A percentile compares a stretch with the other conserved stretches of the same genome.
phyloP scores from a whole-genome alignment of 2,329 filamentous ascomycete genomes.

The Knufia petricola region DNA sequence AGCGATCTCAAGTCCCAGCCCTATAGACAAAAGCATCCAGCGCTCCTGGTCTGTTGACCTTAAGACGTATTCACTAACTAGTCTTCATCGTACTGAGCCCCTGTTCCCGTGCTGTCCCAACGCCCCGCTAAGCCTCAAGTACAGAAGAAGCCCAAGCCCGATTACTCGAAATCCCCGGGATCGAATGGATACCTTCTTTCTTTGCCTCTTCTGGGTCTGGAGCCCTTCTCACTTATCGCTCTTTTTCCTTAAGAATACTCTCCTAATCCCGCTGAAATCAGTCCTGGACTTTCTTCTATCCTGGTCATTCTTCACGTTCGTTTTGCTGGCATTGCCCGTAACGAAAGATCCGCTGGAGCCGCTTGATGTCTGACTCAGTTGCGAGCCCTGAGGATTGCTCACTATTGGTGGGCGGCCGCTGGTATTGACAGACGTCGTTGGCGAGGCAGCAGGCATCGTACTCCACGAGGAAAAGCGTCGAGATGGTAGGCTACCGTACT shows the following conservation, averaged over 20 bases:
- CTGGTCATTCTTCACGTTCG: neutral
- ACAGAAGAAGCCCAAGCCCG: too few relatives aligned
- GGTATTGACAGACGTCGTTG: conserved; percentile 9
- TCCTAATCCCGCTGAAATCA: conserved; percentile 22
- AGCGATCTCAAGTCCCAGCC: too few relatives aligned
- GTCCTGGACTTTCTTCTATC: conserved; percentile 10
- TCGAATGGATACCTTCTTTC: too few relatives aligned
- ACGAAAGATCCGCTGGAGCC: neutral
- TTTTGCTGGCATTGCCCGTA: neutral
- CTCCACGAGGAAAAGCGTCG: conserved; percentile 9
- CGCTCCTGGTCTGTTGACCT: too few relatives aligned
- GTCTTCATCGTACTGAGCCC: too few relatives aligned
- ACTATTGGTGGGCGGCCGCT: neutral
- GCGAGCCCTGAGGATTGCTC: neutral
- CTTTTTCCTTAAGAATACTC: conserved; percentile 23
- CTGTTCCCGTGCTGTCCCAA: too few relatives aligned
- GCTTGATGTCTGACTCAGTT: neutral
- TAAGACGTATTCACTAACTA: too few relatives aligned
- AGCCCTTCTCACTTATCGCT: conserved; percentile 4
- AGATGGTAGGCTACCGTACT: conserved; percentile 8
- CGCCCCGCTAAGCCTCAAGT: too few relatives aligned
- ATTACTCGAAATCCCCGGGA: too few relatives aligned
- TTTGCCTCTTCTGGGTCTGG: too few relatives aligned
- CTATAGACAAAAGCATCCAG: too few relatives aligned
- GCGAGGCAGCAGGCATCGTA: conserved; percentile 9